phyloP scores from a whole-genome alignment of 202 grass and related monocot species.

The Cymbopogon flexuosus region DNA sequence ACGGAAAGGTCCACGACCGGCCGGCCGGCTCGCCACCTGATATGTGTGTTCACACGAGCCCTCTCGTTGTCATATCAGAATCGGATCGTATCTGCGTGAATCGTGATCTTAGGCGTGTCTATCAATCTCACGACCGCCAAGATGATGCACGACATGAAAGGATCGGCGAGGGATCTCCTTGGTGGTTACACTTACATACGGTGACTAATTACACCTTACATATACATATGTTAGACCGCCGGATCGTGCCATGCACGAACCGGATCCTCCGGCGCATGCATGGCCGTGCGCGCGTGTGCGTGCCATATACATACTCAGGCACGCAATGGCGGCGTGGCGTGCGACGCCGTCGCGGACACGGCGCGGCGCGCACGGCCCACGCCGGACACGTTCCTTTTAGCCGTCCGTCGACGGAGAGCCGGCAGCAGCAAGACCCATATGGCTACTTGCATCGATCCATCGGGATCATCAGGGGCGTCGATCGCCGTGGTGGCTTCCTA shows the following conservation, averaged over 20 bases:
- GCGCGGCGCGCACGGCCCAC: background rate
- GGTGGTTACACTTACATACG: background rate
- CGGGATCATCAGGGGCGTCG: background rate
- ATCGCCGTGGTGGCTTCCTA: background rate
- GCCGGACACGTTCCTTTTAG: background rate
- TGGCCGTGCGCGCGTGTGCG: no score
- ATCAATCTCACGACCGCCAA: background rate
- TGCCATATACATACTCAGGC: background rate
- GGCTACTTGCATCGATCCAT: background rate
- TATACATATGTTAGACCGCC: background rate
- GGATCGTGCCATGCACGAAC: no score
- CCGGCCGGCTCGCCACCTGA: background rate
- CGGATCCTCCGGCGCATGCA: background rate
- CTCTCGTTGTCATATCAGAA: background rate
- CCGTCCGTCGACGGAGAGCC: conserved; percentile 5
- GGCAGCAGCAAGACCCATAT: background rate
- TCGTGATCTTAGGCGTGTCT: background rate
- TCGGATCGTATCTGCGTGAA: background rate
- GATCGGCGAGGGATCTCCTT: background rate
- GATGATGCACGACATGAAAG: background rate
- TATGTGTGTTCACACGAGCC: background rate
- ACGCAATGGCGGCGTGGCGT: background rate
- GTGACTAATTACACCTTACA: background rate
- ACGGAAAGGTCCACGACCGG: background rate
- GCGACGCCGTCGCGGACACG: background rate